These are phyloP conservation scores for Aspergillus pseudotamarii DNA, from an alignment of 2,329 filamentous ascomycete genomes.

Conservation along the genomic window DNA sequence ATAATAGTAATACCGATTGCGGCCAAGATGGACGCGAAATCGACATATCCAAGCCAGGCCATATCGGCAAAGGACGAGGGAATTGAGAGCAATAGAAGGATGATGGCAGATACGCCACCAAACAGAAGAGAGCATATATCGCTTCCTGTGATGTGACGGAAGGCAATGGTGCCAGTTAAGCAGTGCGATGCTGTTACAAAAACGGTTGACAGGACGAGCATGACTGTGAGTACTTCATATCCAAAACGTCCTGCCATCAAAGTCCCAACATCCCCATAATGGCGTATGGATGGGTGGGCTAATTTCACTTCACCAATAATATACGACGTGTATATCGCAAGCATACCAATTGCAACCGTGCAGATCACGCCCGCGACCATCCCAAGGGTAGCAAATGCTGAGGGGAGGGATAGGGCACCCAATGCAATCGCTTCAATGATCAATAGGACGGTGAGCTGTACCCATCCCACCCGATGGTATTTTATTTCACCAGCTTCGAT, in stretches of 20 bases:
- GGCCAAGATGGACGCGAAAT: not conserved
- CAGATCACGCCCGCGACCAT: constrained; percentile 49
- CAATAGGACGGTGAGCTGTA: constrained; percentile 50
- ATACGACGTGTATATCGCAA: constrained; percentile 46
- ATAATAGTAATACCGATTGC: not conserved
- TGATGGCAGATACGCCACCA: not conserved
- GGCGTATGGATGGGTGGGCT: constrained; percentile 38
- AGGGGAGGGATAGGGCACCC: constrained; percentile 48
- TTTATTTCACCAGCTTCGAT: constrained; percentile 5
- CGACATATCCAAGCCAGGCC: not conserved
- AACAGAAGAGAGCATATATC: constrained; percentile 29
- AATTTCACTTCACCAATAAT: constrained; percentile 41
- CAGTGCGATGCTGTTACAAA: constrained; percentile 48
- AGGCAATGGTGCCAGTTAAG: constrained; percentile 50
- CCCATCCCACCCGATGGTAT: constrained; percentile 47
- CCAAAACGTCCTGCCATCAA: constrained; percentile 46
- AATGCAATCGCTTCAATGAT: constrained; percentile 54
- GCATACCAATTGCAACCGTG: constrained; percentile 37
- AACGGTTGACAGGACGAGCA: constrained; percentile 46
- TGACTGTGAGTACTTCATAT: constrained; percentile 44
- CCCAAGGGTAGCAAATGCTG: constrained; percentile 47
- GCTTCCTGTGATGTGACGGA: constrained; percentile 41
- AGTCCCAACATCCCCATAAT: constrained; percentile 47
- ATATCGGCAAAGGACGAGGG: not conserved
- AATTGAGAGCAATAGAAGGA: not conserved